Evolutionary conservation across 116 monocot species (phyloP).

Genomic region (Phalaenopsis hybrid): DNA sequence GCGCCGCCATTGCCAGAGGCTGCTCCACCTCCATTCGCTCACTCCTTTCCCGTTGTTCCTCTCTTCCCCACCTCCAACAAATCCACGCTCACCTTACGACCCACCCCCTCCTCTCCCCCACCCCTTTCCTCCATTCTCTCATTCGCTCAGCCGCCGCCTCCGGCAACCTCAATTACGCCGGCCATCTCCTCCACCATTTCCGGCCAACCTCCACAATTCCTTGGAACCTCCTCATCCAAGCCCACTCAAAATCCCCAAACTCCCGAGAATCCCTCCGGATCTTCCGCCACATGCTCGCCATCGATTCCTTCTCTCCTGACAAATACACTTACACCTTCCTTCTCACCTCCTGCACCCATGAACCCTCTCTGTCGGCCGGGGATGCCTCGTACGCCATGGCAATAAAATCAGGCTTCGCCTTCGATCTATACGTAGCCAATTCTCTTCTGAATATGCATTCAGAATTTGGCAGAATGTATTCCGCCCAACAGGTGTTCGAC

Average conservation of each 20-base stretch:
- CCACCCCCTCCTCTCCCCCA: slow-evolving; percentile 2
- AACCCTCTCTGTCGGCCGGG: background rate
- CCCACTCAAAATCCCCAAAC: slow-evolving; percentile 17
- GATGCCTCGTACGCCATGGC: slow-evolving; percentile 19
- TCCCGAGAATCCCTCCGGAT: slow-evolving; percentile 17
- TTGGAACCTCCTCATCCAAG: slow-evolving; percentile 36
- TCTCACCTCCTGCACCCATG: slow-evolving; percentile 29
- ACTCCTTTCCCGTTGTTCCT: background rate
- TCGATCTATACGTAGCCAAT: slow-evolving; percentile 30
- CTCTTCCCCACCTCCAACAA: slow-evolving; percentile 19
- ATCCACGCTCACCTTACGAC: slow-evolving; percentile 36
- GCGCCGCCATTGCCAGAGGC: background rate
- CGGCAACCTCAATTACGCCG: slow-evolving; percentile 17
- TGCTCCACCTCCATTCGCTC: background rate
- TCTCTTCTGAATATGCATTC: slow-evolving; percentile 34
- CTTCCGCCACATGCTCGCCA: slow-evolving; percentile 24
- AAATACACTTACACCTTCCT: slow-evolving; percentile 44
- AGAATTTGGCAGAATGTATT: slow-evolving; percentile 4
- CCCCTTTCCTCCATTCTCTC: slow-evolving; percentile 18
- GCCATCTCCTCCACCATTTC: slow-evolving; percentile 19
- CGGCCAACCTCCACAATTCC: slow-evolving; percentile 8
- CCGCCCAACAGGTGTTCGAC: slow-evolving; percentile 28
- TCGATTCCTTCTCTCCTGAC: slow-evolving; percentile 15
- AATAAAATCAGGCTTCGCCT: slow-evolving; percentile 11
- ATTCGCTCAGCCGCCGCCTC: slow-evolving; percentile 14